A percentile compares a stretch with the other conserved stretches of the same genome.
These are phyloP conservation scores for Xylariaceae sp. DNA, from an alignment of 2,329 filamentous ascomycete species.

Conservation along the genomic window DNA sequence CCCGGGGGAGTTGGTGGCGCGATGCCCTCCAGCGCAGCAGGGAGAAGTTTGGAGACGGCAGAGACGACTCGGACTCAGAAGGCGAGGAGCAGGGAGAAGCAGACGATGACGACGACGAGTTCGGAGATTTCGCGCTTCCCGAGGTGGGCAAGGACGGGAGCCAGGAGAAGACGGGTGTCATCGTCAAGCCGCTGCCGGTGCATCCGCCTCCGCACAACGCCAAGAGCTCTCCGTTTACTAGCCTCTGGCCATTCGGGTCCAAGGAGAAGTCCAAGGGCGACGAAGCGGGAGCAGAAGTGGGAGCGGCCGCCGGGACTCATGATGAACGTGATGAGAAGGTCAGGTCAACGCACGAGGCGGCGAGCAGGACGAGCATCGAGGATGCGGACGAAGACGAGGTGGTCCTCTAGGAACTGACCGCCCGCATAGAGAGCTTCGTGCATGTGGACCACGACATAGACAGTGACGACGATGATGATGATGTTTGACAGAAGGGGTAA, in stretches of 20 bases:
- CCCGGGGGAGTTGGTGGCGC: constrained; percentile 48
- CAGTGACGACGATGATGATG: no score
- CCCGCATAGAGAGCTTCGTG: constrained; percentile 17
- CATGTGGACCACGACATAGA: no score
- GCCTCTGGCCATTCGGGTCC: constrained; percentile 53
- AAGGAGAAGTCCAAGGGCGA: constrained; percentile 31
- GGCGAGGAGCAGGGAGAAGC: constrained; percentile 18
- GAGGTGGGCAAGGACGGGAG: constrained; percentile 42
- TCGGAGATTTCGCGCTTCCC: constrained; percentile 66
- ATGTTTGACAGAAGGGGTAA: no score
- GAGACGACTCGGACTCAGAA: constrained; percentile 41
- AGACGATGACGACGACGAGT: constrained; percentile 48
- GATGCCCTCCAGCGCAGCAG: constrained; percentile 33
- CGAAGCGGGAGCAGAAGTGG: constrained; percentile 35
- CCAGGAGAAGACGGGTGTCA: constrained; percentile 30
- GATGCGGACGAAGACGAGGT: constrained; percentile 49
- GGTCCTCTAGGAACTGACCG: constrained; percentile 30
- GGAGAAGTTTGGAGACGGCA: constrained; percentile 38
- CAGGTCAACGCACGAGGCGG: constrained; percentile 48
- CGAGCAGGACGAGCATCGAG: constrained; percentile 54
- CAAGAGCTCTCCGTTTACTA: constrained; percentile 41
- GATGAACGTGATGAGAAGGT: constrained; percentile 42
- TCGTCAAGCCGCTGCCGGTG: constrained; percentile 53
- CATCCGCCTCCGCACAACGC: constrained; percentile 43
- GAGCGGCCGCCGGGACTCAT: constrained; percentile 26